Percentiles rank a stretch among this genome's conserved stretches.
Evolutionary conservation across 2,329 filamentous ascomycete species (phyloP).

Genomic region (Stagonosporopsis rhizophila): DNA sequence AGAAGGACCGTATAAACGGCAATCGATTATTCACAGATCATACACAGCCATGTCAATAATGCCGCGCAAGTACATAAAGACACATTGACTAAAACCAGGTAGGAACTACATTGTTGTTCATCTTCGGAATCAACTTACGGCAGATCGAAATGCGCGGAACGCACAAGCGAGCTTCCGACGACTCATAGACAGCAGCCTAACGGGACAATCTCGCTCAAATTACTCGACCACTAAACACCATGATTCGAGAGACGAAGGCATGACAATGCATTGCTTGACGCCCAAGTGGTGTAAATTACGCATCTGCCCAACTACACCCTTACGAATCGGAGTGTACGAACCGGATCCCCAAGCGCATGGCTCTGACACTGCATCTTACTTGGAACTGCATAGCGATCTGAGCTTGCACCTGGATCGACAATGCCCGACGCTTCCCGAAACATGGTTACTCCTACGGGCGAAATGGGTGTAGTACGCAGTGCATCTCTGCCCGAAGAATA

Average conservation of each 20-base stretch:
- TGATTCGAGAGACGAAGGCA: conserved; percentile 3
- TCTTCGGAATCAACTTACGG: neutral
- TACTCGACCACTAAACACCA: conserved; percentile 13
- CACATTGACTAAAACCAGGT: conserved; percentile 1
- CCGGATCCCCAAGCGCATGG: neutral
- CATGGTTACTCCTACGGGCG: neutral
- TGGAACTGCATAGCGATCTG: neutral
- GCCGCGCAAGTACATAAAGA: neutral
- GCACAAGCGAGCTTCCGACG: conserved; percentile 4
- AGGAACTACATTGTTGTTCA: conserved; percentile 8
- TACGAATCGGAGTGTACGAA: neutral
- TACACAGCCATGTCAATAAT: neutral
- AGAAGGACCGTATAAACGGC: conserved; percentile 30
- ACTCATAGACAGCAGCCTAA: conserved; percentile 6
- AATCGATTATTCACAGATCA: conserved; percentile 22
- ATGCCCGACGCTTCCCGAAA: neutral
- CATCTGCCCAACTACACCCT: conserved; percentile 1
- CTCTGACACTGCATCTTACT: neutral
- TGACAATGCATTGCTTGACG: conserved; percentile 3
- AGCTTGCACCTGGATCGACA: neutral
- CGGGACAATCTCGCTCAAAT: conserved; percentile 14
- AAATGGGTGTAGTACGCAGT: neutral
- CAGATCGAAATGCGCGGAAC: conserved; percentile 6
- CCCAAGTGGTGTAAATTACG: neutral
- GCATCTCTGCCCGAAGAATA: neutral